A percentile compares a stretch with the other conserved stretches of the same genome.
phyloP scores from a whole-genome alignment of 345 rosid species.

The Pistacia integerrima region DNA sequence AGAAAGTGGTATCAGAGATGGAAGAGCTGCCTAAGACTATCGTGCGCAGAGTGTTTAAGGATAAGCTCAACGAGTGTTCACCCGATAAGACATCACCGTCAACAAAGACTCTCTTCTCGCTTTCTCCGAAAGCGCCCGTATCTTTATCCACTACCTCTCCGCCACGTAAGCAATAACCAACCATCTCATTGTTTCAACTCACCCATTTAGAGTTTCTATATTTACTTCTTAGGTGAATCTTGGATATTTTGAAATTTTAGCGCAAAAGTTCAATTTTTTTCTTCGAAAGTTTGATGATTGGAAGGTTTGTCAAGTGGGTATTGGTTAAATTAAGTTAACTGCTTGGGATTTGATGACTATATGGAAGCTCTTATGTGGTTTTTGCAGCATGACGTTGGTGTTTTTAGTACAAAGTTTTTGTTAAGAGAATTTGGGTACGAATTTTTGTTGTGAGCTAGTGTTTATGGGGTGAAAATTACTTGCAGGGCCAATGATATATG shows the following conservation, averaged over 20 bases:
- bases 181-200: not conserved
- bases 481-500: conserved; percentile 71
- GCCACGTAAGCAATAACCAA: conserved; percentile 46
- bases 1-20: conserved; percentile 54
- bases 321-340: not conserved
- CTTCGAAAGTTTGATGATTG: not conserved
- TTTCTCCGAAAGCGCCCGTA: conserved; percentile 70
- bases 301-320: not conserved
- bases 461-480: not conserved
- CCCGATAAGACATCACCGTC: conserved; percentile 57
- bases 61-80: conserved; percentile 72
- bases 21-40: conserved; percentile 89
- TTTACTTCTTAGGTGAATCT: not conserved
- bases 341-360: not conserved
- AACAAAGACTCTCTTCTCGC: conserved; percentile 68
- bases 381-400: not conserved
- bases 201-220: conserved; percentile 22
- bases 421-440: not conserved
- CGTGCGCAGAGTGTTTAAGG: conserved; percentile 89
- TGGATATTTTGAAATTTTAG: no score
- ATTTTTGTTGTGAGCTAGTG: not conserved
- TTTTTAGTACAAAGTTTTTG: not conserved
- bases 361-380: not conserved
- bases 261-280: not conserved
- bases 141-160: conserved; percentile 76